Conservation (phyloP, 2,329 filamentous ascomycete species). For the Hypomyces perniciosus region DNA sequence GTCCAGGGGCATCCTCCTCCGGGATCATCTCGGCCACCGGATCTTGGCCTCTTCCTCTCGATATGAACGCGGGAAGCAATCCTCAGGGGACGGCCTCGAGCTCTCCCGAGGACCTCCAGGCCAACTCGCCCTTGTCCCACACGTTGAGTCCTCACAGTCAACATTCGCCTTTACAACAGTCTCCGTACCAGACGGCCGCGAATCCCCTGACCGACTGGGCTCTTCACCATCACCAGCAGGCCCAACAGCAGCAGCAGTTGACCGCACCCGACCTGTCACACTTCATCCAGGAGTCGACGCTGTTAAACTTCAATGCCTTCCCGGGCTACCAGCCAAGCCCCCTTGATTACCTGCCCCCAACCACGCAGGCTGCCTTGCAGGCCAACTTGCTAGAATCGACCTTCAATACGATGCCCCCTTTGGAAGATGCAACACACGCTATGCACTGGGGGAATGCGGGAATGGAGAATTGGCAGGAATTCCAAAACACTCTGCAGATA, state of each 20-base stretch:
- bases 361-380: conserved; percentile 59
- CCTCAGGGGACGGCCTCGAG: conserved; percentile 40
- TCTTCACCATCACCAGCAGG: conserved; percentile 48
- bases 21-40: conserved; percentile 32
- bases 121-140: conserved; percentile 43
- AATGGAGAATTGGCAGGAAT: conserved; percentile 74
- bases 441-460: conserved; percentile 55
- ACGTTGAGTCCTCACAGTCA: conserved; percentile 48
- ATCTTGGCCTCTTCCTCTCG: conserved; percentile 48
- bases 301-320: conserved; percentile 52
- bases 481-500: conserved; percentile 57
- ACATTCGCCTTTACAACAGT: conserved; percentile 45
- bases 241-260: conserved; percentile 27
- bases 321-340: conserved; percentile 48
- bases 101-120: conserved; percentile 46
- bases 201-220: conserved; percentile 58
- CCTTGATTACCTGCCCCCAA: conserved; percentile 55
- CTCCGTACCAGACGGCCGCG: conserved; percentile 46
- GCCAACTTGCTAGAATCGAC: conserved; percentile 57
- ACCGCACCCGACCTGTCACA: conserved; percentile 42
- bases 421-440: conserved; percentile 49
- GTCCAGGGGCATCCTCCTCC: conserved; percentile 24
- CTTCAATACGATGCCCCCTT: conserved; percentile 53
- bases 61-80: conserved; percentile 41
- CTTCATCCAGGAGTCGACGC: conserved; percentile 52